phyloP scores from a whole-genome alignment of 176 grass and related monocot genomes.

The Calamus simplicifolius region DNA sequence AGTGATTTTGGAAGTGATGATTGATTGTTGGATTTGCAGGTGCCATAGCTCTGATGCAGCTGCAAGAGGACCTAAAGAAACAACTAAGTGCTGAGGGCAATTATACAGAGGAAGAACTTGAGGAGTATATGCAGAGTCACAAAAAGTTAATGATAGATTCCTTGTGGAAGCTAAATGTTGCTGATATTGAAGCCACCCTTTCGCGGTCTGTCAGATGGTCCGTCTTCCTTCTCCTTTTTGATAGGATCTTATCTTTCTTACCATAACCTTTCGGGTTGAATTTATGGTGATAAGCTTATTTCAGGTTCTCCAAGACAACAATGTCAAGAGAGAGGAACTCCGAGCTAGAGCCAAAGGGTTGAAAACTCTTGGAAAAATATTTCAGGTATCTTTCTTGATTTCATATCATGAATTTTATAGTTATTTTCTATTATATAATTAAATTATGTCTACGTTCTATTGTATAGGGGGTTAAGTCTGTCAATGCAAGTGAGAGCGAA shows the following conservation, averaged over 20 bases:
- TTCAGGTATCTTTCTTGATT: constrained; percentile 54
- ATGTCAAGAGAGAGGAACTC: constrained; percentile 65
- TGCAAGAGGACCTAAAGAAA: constrained; percentile 84
- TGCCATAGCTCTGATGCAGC: constrained; percentile 95
- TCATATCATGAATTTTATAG: background rate
- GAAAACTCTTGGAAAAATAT: constrained; percentile 91
- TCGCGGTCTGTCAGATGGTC: constrained; percentile 97
- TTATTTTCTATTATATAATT: constrained; percentile 15
- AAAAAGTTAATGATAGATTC: constrained; percentile 95
- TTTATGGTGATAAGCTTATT: constrained; percentile 2
- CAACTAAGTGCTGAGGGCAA: constrained; percentile 67
- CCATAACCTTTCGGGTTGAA: constrained; percentile 18
- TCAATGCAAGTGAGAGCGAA: constrained; percentile 43
- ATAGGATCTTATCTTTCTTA: background rate
- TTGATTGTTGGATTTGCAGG: constrained; percentile 38
- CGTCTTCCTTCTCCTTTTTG: constrained; percentile 4
- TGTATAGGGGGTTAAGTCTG: constrained; percentile 49
- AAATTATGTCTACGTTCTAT: constrained; percentile 23
- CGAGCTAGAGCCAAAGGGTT: constrained; percentile 84
- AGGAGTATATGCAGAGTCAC: constrained; percentile 74
- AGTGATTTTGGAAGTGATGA: background rate
- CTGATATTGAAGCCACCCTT: constrained; percentile 93
- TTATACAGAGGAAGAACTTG: constrained; percentile 70
- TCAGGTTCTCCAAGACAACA: constrained; percentile 82
- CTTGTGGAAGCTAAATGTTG: constrained; percentile 98